Evolutionary conservation across 78 protist species (phyloP).

Genomic region (Salpingoeca rosetta): DNA sequence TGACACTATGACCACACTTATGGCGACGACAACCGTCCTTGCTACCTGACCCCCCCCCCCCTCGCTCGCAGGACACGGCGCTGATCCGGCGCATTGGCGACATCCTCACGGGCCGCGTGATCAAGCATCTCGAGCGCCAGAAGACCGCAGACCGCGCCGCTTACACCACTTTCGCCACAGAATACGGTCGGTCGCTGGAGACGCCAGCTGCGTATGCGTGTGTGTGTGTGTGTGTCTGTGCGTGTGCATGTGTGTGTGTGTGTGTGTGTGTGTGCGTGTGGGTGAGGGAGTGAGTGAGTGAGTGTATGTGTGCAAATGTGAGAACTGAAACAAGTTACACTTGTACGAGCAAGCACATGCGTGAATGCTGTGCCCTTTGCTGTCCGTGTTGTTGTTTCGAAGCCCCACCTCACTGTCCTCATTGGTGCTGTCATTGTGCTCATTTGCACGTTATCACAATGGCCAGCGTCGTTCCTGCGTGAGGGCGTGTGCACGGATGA

Average conservation of each 20-base stretch:
- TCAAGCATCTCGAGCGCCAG: constrained; percentile 23
- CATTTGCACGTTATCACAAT: too few species aligned
- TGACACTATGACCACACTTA: too few species aligned
- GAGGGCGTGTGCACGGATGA: constrained; percentile 80
- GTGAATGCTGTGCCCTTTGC: too few species aligned
- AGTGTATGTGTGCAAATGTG: background rate
- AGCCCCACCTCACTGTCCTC: too few species aligned
- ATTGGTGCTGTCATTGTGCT: too few species aligned
- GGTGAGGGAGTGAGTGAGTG: background rate
- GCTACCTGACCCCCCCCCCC: too few species aligned
- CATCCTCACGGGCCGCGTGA: constrained; percentile 38
- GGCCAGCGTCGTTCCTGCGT: too few species aligned
- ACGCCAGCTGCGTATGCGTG: too few species aligned
- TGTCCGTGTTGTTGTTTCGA: too few species aligned
- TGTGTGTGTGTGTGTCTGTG: background rate
- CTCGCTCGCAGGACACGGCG: constrained; percentile 76
- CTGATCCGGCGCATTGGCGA: constrained; percentile 42
- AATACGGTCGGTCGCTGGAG: background rate
- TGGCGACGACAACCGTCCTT: too few species aligned
- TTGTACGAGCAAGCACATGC: too few species aligned
- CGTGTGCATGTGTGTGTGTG: background rate
- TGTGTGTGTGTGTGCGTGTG: background rate
- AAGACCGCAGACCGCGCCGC: constrained; percentile 18
- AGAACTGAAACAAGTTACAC: constrained; percentile 57
- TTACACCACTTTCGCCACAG: too few species aligned